phyloP scores from a whole-genome alignment of 2,329 filamentous ascomycete species.

The Pezicula carpinea region DNA sequence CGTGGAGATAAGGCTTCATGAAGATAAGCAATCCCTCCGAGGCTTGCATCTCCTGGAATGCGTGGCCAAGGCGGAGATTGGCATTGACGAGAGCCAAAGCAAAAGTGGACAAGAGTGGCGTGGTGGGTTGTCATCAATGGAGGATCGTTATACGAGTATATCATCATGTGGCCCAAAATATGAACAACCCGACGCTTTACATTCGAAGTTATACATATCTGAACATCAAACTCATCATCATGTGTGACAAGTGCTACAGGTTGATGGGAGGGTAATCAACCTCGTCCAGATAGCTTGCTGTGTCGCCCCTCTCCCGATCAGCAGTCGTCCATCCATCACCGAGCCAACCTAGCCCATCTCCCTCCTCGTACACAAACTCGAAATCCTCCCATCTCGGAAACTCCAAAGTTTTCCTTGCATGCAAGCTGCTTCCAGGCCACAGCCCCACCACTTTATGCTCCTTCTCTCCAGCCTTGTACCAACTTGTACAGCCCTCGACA shows the following conservation, averaged over 20 bases:
- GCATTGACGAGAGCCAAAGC: no score
- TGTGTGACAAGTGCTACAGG: background rate
- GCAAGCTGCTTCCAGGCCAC: slow-evolving; percentile 59
- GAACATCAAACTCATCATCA: no score
- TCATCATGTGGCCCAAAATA: no score
- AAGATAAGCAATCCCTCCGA: no score
- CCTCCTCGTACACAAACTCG: slow-evolving; percentile 33
- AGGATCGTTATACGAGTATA: no score
- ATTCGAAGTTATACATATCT: no score
- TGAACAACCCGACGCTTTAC: no score
- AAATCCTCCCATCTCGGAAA: slow-evolving; percentile 53
- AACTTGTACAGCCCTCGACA: slow-evolving; percentile 59
- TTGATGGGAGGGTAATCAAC: background rate
- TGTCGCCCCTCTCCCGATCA: slow-evolving; percentile 1
- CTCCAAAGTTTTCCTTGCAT: slow-evolving; percentile 50
- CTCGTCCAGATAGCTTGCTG: background rate
- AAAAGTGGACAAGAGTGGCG: no score
- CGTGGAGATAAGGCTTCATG: no score
- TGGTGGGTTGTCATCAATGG: no score
- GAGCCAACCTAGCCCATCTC: background rate
- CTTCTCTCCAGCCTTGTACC: slow-evolving; percentile 54
- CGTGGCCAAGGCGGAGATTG: no score
- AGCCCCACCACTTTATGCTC: slow-evolving; percentile 26
- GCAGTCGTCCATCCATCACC: slow-evolving; percentile 2
- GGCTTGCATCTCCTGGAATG: no score